These are phyloP conservation scores for Boletus edulis DNA, from an alignment of 768 basidiomycete genomes.

Conservation along the genomic window DNA sequence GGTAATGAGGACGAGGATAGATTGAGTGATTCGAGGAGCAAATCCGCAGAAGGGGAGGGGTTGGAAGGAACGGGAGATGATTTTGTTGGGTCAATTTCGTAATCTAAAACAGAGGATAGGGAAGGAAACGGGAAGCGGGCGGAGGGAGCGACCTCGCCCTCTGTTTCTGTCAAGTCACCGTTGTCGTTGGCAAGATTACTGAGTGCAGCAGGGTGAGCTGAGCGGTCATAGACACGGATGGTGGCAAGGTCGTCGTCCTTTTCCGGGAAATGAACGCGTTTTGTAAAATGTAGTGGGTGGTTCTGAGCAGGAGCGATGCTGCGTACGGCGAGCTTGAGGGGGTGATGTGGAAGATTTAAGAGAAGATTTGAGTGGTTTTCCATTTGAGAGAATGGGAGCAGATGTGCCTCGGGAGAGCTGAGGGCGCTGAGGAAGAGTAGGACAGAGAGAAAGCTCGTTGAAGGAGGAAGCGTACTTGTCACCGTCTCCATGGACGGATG, in stretches of 20 bases:
- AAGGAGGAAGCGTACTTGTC: conserved; percentile 8
- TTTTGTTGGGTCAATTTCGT: conserved; percentile 20
- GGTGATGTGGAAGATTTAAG: conserved; percentile 53
- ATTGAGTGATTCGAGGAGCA: conserved; percentile 38
- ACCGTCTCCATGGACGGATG: no score
- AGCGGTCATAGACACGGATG: conserved; percentile 60
- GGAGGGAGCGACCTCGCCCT: conserved; percentile 22
- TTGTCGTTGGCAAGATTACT: conserved; percentile 13
- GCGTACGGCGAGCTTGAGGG: conserved; percentile 3
- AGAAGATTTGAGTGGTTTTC: conserved; percentile 84
- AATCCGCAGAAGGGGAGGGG: conserved; percentile 20
- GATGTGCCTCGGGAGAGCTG: conserved; percentile 40
- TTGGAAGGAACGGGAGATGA: conserved; percentile 12
- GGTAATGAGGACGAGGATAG: conserved; percentile 20
- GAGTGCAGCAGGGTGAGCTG: conserved; percentile 65
- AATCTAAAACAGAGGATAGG: conserved; percentile 7
- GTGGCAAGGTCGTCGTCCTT: conserved; percentile 58
- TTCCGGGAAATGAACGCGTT: conserved; percentile 88
- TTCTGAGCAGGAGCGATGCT: conserved; percentile 47
- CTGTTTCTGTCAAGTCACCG: conserved; percentile 46
- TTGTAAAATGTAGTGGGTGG: conserved; percentile 72
- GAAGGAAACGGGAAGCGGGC: conserved; percentile 18
- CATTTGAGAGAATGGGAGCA: conserved; percentile 57
- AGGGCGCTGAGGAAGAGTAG: conserved; percentile 29
- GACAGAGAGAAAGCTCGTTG: conserved; percentile 11